Percentiles rank a stretch among this genome's conserved stretches.
phyloP scores from a whole-genome alignment of 805 yeast species.

The Wickerhamiella alocasiicola region DNA sequence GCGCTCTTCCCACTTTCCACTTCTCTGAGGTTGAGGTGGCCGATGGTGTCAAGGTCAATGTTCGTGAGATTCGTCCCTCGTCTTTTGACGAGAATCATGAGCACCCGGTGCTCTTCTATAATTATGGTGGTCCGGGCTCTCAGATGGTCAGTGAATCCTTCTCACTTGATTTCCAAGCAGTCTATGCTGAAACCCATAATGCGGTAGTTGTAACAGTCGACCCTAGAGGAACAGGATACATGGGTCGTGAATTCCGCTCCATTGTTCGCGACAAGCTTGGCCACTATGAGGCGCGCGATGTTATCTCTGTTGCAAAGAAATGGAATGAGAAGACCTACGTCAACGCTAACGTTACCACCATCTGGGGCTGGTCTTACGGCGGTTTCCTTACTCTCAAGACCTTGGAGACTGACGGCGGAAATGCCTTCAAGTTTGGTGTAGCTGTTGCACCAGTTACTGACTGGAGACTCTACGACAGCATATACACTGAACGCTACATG shows the following conservation, averaged over 20 bases:
- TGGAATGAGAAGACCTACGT: constrained; percentile 58
- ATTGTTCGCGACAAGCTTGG: constrained; percentile 76
- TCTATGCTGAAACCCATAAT: constrained; percentile 61
- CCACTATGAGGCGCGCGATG: constrained; percentile 71
- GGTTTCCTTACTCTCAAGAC: constrained; percentile 88
- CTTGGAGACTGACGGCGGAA: constrained; percentile 64
- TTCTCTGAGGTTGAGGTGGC: constrained; percentile 36
- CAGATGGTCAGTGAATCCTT: constrained; percentile 62
- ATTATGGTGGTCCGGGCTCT: constrained; percentile 94
- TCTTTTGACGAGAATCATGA: constrained; percentile 45
- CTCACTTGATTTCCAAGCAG: constrained; percentile 54
- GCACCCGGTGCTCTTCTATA: constrained; percentile 80
- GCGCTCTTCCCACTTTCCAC: constrained; percentile 34
- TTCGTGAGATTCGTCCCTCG: constrained; percentile 66
- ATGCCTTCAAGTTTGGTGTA: constrained; percentile 74
- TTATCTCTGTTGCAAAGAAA: constrained; percentile 65
- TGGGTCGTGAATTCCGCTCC: constrained; percentile 65
- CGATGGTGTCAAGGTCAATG: constrained; percentile 35
- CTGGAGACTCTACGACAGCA: constrained; percentile 83
- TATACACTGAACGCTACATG: constrained; percentile 93
- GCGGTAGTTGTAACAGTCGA: constrained; percentile 90
- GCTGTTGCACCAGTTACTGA: constrained; percentile 97
- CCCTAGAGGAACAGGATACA: constrained; percentile 93
- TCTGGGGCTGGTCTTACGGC: constrained; percentile 99
- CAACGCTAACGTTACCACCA: constrained; percentile 54